Evolutionary conservation across 2,329 filamentous ascomycete species (phyloP), one percentile per base, ranked within the genome.

Genomic region (Nothopassalora personata): DNA sequence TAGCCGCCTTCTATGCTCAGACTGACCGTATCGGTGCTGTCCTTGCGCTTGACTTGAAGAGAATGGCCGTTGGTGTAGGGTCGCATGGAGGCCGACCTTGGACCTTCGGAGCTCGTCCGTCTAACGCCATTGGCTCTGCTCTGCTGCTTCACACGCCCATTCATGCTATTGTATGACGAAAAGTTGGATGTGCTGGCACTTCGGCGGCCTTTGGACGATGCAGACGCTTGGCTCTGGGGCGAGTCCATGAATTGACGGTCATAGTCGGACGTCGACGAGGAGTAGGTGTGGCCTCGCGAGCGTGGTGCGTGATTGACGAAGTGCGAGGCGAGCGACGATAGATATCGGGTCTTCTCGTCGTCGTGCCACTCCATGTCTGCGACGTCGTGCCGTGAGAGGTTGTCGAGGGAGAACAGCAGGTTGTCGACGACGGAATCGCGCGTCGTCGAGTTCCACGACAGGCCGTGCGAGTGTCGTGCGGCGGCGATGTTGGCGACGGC

Each of bases 381-480:
- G 23, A 62, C 46, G 59, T 63, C 60, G 19, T 50, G 52, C 33
- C 58, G 60, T 19, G 83, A 87, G 71, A 93, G 86, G 74, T 93
- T 89, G 75, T 96, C 93, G 64, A 99, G 86, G 45, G 92, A 96
- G 65, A 94, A 81, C 61, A 97, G 85, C 88, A 99, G 94, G 74
- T 97, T 96, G 75, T 94, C 89, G 60, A 99, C 91, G 66, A 99
- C 86, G 36, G 92, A 97, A 71, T 96, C 90, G 66, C 93, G 86
- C 45, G 89, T 90, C 63, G 90, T 85, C 52, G 88, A 85, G 53
- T 87, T 87, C 68, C 96, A 81, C 59, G 90, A 92, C 62, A 97
- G 81, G 73, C 96, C 92, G 79, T 97, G 92, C 52, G 88, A 91
- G 75, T 92, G 69, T 36, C 55, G 49, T 18, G 55, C 55, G 10